phyloP scores from a whole-genome alignment of 2,329 filamentous ascomycete species.

The Phialocephala subalpina region DNA sequence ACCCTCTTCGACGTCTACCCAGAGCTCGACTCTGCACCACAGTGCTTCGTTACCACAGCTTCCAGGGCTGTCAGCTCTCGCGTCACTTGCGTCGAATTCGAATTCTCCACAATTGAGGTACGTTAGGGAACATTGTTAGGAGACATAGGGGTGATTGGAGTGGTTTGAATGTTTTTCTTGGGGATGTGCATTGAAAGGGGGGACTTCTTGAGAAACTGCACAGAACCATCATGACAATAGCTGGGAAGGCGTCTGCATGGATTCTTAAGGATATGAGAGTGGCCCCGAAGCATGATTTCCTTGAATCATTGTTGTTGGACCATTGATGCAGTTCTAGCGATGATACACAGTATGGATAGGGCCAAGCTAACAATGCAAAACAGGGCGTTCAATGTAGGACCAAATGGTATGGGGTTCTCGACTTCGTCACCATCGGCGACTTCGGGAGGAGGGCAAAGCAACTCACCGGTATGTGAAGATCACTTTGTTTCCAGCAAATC shows the following conservation, averaged over 20 bases:
- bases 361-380: constrained; percentile 34
- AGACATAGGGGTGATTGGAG: constrained; percentile 23
- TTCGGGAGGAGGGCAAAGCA: constrained; percentile 66
- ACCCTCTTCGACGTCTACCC: constrained; percentile 59
- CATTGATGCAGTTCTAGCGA: not conserved
- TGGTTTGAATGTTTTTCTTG: constrained; percentile 8
- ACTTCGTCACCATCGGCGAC: constrained; percentile 72
- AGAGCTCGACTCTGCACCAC: constrained; percentile 52
- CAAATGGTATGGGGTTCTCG: constrained; percentile 58
- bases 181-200: constrained; percentile 8
- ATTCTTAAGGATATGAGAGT: not conserved
- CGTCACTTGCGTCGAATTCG: constrained; percentile 59
- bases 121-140: constrained; percentile 40
- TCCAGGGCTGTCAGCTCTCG: constrained; percentile 66
- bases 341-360: constrained; percentile 1
- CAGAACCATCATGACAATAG: not conserved
- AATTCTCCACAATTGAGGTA: constrained; percentile 60
- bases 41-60: constrained; percentile 52
- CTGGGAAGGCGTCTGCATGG: constrained; percentile 11
- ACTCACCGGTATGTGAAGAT: constrained; percentile 59
- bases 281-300: not conserved
- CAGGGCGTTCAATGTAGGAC: constrained; percentile 43
- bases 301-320: not conserved
- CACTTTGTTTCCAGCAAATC: not conserved
- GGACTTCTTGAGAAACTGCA: not conserved